Evolutionary conservation across 345 rosid genomes (phyloP), one percentile per base, ranked within the genome.

Genomic region (Salix koriyanagi): DNA sequence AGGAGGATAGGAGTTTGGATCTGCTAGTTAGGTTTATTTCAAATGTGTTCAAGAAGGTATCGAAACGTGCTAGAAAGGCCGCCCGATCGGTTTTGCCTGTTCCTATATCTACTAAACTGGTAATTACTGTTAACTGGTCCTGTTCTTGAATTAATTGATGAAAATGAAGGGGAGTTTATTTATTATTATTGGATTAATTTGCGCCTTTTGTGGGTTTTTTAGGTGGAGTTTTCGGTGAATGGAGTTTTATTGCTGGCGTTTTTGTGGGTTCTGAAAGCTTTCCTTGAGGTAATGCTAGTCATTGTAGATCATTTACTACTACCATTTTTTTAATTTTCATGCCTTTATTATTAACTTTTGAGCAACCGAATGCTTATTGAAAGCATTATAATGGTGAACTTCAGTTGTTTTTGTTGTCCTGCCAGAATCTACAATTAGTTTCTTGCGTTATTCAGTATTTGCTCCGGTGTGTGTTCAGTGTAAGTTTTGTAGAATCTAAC

Each of bases 161-260:
- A 26, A 19, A 9, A 13, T 39, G 32, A 6, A 32, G 37, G 21
- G 9, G 32, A 4, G 4, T 15, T 58, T 21, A 54, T 58, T 37
- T n/a, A 2, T 65, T 6, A 28, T 30, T 15, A 12, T 65, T 30
- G 16, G 70, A 36, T 67, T 26, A 11, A 30, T 30, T 37, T 37
- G 2, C n/a, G 9, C 26, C 10, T 15, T 64, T 54, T 30, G 48
- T 36, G 32, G 46, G 7, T 2, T 65, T 19, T 7, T 25, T 77
- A 95, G 99, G 99, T 91, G 77, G 86, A 89, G 2, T 95, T 95
- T 82, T 89, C 97, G 2, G 99, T 95, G 44, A 89, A 91, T 70
- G 99, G 97, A 37, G 93, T 91, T 62, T 84, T 94, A 30, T 71
- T 91, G 71, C 91, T 91, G 81, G 89, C 97, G 7, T 91, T 95